These are phyloP conservation scores for Mycogone perniciosa DNA, from an alignment of 2,329 filamentous ascomycete genomes.

Conservation along the genomic window DNA sequence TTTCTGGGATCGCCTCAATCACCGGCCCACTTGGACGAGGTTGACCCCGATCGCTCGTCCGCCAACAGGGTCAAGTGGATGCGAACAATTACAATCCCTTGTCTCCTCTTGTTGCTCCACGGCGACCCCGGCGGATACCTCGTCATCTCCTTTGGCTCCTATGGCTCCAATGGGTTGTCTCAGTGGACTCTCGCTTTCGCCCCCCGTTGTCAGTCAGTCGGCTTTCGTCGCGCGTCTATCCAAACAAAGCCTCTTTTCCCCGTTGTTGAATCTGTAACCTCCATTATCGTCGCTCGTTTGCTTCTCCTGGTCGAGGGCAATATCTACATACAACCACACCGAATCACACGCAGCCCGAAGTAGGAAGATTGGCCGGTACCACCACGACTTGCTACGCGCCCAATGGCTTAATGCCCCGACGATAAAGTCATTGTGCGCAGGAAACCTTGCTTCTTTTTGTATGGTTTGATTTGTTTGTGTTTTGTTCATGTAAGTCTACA, in stretches of 20 bases:
- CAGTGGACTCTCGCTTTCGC: slow-evolving; percentile 2
- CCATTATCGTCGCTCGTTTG: too few species aligned
- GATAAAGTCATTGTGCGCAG: neutral
- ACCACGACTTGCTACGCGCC: too few species aligned
- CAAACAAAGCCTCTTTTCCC: too few species aligned
- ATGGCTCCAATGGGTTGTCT: slow-evolving; percentile 4
- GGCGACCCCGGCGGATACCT: slow-evolving; percentile 7
- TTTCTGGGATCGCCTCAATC: slow-evolving; percentile 13
- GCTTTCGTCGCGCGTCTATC: too few species aligned
- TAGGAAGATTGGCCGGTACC: too few species aligned
- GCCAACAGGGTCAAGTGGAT: slow-evolving; percentile 10
- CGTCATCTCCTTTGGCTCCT: slow-evolving; percentile 4
- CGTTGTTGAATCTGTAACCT: too few species aligned
- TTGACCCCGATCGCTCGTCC: slow-evolving; percentile 13
- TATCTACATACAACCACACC: too few species aligned
- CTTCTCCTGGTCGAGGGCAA: too few species aligned
- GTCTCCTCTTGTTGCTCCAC: slow-evolving; percentile 5
- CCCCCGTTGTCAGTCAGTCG: slow-evolving; percentile 1
- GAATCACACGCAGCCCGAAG: too few species aligned
- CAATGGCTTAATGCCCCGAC: too few species aligned
- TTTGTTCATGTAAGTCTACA: slow-evolving; percentile 9
- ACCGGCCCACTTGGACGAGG: slow-evolving; percentile 9
- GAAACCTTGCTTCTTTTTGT: slow-evolving; percentile 7
- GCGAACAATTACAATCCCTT: slow-evolving; percentile 11
- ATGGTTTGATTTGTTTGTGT: neutral